Conservation (phyloP, 352 stramenopile species). For the Blastocystis sp. region DNA sequence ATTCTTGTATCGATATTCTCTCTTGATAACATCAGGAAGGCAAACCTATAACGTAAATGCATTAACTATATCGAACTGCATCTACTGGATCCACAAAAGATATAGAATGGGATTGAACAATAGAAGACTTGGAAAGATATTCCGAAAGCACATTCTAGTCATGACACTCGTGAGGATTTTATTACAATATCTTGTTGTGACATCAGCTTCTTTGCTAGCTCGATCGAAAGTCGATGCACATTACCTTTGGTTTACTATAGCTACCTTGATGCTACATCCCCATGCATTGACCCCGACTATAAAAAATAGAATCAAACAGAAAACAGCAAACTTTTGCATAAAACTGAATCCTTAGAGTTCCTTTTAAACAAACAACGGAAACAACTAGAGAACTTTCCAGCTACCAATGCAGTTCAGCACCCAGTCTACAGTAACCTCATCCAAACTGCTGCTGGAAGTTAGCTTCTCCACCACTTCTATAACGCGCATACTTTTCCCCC, state of each 20-base stretch:
- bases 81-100: not conserved
- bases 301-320: not conserved
- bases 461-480: slow-evolving; percentile 34
- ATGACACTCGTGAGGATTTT: not conserved
- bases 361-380: slow-evolving; percentile 8
- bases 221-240: not conserved
- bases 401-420: slow-evolving; percentile 50
- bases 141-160: not conserved
- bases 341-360: not conserved
- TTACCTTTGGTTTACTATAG: slow-evolving; percentile 1
- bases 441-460: slow-evolving; percentile 27
- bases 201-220: slow-evolving; percentile 11
- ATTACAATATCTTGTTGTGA: not conserved
- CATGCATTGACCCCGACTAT: not conserved
- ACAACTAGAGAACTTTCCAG: slow-evolving; percentile 32
- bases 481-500: not conserved
- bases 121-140: not conserved
- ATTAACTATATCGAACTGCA: not conserved
- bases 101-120: not conserved
- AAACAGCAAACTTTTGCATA: not conserved
- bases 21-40: slow-evolving; percentile 35
- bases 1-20: not conserved
- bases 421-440: slow-evolving; percentile 45
- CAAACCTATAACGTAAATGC: not conserved
- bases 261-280: not conserved